A percentile compares a stretch with the other conserved stretches of the same genome.
phyloP scores from a whole-genome alignment of 2,329 filamentous ascomycete genomes.

The Arthrocladium fulminans region DNA sequence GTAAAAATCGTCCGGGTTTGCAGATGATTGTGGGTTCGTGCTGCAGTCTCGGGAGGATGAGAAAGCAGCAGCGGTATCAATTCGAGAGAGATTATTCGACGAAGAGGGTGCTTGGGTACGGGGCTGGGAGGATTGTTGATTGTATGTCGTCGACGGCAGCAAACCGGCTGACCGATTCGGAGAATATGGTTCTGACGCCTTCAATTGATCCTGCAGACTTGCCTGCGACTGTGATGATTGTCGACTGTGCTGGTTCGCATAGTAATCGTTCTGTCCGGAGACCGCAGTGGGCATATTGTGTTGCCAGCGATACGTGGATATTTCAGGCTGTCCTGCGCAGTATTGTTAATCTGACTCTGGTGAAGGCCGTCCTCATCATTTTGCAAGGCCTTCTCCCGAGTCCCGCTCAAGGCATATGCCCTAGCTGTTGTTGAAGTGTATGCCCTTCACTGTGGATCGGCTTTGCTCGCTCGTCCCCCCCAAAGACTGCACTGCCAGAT shows the following conservation, averaged over 20 bases:
- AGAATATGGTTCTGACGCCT: constrained; percentile 12
- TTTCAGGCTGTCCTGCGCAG: constrained; percentile 3
- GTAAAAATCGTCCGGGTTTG: constrained; percentile 46
- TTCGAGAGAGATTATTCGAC: constrained; percentile 16
- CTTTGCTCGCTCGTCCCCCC: not conserved
- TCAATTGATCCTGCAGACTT: constrained; percentile 16
- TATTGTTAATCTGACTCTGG: constrained; percentile 1
- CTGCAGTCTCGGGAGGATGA: constrained; percentile 17
- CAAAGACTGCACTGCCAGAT: not conserved
- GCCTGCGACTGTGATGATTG: constrained; percentile 21
- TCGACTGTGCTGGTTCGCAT: constrained; percentile 17
- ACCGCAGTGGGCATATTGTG: constrained; percentile 19
- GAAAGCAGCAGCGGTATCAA: constrained; percentile 19
- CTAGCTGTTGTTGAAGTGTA: not conserved
- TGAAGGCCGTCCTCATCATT: not conserved
- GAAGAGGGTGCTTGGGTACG: constrained; percentile 14
- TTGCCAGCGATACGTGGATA: not conserved
- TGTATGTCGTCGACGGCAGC: constrained; percentile 20
- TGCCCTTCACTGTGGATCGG: not conserved
- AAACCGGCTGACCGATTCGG: constrained; percentile 16
- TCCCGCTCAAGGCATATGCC: not conserved
- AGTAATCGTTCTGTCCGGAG: constrained; percentile 16
- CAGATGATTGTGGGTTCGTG: constrained; percentile 24
- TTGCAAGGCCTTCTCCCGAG: constrained; percentile 1
- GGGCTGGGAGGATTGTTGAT: not conserved